These are phyloP conservation scores for Aaosphaeria pasadenensis DNA, from an alignment of 2,329 filamentous ascomycete species.

Conservation along the genomic window DNA sequence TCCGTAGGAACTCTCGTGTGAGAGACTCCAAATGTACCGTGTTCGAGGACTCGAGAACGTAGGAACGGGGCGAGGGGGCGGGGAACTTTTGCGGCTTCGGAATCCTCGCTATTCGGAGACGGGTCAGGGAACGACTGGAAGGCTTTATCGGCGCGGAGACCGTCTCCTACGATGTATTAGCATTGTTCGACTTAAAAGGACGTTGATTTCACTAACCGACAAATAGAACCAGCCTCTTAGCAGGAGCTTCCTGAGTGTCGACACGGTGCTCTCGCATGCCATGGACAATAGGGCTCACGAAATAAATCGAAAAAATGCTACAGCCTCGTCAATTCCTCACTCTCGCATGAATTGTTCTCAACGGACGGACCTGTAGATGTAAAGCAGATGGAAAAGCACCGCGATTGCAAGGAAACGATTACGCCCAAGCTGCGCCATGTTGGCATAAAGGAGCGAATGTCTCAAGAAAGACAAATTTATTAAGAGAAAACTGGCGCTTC, in stretches of 20 bases:
- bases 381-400: conserved; percentile 87
- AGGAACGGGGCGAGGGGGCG: conserved; percentile 87
- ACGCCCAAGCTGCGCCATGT: conserved; percentile 60
- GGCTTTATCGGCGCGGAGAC: conserved; percentile 93
- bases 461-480: conserved; percentile 15
- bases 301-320: conserved; percentile 98
- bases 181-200: background rate
- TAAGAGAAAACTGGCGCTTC: conserved; percentile 8
- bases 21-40: conserved; percentile 95
- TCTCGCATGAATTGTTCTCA: background rate
- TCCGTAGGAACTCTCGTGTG: conserved; percentile 97
- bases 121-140: conserved; percentile 93
- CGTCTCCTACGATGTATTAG: conserved; percentile 61
- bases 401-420: conserved; percentile 84
- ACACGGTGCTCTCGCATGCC: conserved; percentile 84
- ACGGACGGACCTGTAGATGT: conserved; percentile 59
- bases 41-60: conserved; percentile 79
- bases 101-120: conserved; percentile 58
- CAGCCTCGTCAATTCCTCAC: conserved; percentile 4
- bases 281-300: conserved; percentile 93
- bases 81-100: conserved; percentile 61
- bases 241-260: conserved; percentile 71
- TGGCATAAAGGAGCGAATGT: conserved; percentile 22
- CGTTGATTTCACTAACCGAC: conserved; percentile 60
- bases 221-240: conserved; percentile 86